Conservation (phyloP, 2,329 filamentous ascomycete species). For the Aspergillus glaucus region DNA sequence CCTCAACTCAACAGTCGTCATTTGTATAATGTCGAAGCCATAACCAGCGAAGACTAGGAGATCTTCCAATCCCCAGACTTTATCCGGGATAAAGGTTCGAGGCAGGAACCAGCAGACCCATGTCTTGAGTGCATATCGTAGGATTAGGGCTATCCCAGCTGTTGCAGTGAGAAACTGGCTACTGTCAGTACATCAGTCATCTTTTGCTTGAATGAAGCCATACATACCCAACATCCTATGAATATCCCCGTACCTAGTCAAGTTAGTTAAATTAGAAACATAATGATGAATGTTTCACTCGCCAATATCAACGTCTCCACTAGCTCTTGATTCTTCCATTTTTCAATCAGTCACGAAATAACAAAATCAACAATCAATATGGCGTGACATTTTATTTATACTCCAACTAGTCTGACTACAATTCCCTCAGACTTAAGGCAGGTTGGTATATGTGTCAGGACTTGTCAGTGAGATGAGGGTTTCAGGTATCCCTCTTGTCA, state of each 20-base stretch:
- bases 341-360: too few species aligned
- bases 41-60: not conserved
- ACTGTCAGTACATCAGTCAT: not conserved
- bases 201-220: not conserved
- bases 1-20: not conserved
- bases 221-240: not conserved
- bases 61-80: not conserved
- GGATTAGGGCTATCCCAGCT: not conserved
- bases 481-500: too few species aligned
- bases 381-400: not conserved
- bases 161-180: not conserved
- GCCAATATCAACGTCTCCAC: too few species aligned
- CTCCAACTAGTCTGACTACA: not conserved
- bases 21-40: not conserved
- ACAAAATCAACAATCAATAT: not conserved
- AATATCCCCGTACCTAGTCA: not conserved
- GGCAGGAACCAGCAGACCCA: not conserved
- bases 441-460: too few species aligned
- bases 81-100: not conserved
- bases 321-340: too few species aligned
- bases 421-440: not conserved
- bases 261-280: not conserved
- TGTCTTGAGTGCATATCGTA: not conserved
- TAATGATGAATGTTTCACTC: too few species aligned
- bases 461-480: too few species aligned